Evolutionary conservation across 495 filamentous ascomycete species (phyloP), one percentile per base, ranked within the genome.

Genomic region (Rostrohypoxylon terebratum): DNA sequence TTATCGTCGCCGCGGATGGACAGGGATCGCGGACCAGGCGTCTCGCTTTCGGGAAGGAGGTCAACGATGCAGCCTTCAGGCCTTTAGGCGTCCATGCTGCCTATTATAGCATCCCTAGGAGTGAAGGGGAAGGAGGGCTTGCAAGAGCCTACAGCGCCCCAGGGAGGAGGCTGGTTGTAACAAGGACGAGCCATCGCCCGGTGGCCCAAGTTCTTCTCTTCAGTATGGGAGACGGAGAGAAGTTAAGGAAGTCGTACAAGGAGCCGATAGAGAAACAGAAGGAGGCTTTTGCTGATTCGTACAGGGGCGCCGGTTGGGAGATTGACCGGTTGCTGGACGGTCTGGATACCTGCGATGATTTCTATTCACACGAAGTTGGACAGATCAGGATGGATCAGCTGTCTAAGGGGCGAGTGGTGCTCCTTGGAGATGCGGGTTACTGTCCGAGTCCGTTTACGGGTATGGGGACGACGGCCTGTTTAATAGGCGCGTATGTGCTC

Each of bases 371-470:
- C 21, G 85, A 84, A 53, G 62, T 81, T 18, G 77, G 77, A 0
- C 84, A 86, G 63, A 79, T 88, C 45, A 77, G 76, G 38, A 34
- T 83, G 70, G 58, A 64, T 5, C 44, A 28, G 11, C 81, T 78
- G 76, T 82, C 72, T 16, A 44, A 59, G 0, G 82, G 82, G 6
- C 82, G 83, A 0, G 77, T 86, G 1, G 81, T 78, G 0, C 73
- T 87, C 1, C 33, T 88, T 8, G 87, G 87, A 3, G 87, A 89
- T 72, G 80, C 87, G 1, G 86, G 73, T 0, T 86, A 88, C 61
- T 83, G 83, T 48, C 84, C 85, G 0, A 77, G 75, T 1, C 71
- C 81, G 0, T 77, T 82, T 16, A 84, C 81, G 1, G 85, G 86
- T 3, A 79, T 86, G 75, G 86, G 86, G 0, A 85, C 83, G 0